Conservation (phyloP, 2,329 filamentous ascomycete genomes). For the Cordyceps fumosorosea region DNA sequence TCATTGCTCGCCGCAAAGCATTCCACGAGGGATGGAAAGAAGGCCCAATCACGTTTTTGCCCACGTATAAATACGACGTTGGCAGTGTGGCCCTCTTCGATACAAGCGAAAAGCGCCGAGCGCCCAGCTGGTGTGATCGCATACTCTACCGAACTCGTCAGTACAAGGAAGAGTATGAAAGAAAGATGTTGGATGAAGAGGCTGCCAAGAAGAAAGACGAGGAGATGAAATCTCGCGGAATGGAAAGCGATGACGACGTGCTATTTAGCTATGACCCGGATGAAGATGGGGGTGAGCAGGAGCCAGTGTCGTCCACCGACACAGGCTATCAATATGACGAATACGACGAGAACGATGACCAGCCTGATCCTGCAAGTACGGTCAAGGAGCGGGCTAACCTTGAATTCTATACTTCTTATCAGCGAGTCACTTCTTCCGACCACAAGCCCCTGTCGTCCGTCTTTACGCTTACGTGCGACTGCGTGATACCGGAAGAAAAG, state of each 20-base stretch:
- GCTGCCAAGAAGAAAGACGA: slow-evolving; percentile 67
- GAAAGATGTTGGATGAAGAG: slow-evolving; percentile 55
- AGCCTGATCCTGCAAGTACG: slow-evolving; percentile 50
- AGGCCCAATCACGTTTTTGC: slow-evolving; percentile 79
- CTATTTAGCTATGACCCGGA: slow-evolving; percentile 89
- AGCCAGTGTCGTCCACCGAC: slow-evolving; percentile 20
- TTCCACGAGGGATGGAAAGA: slow-evolving; percentile 93
- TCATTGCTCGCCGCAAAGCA: slow-evolving; percentile 68
- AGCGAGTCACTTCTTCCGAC: slow-evolving; percentile 84
- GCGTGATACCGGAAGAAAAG: slow-evolving; percentile 78
- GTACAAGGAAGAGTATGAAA: slow-evolving; percentile 61
- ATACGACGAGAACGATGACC: slow-evolving; percentile 43
- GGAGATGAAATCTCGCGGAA: slow-evolving; percentile 75
- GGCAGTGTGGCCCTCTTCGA: slow-evolving; percentile 92
- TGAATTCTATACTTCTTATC: slow-evolving; percentile 76
- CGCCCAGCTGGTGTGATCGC: slow-evolving; percentile 95
- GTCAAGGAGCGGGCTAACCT: slow-evolving; percentile 48
- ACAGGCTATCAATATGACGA: slow-evolving; percentile 52
- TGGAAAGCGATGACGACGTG: slow-evolving; percentile 77
- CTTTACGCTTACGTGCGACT: slow-evolving; percentile 80
- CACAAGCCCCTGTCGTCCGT: slow-evolving; percentile 86
- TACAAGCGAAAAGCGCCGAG: slow-evolving; percentile 86
- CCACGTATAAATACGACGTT: slow-evolving; percentile 96
- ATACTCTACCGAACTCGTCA: slow-evolving; percentile 76
- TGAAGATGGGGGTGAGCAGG: slow-evolving; percentile 21